Evolutionary conservation across 179 eudicot genomes (phyloP), one percentile per base, ranked within the genome.

Genomic region (Beta corolliflora): DNA sequence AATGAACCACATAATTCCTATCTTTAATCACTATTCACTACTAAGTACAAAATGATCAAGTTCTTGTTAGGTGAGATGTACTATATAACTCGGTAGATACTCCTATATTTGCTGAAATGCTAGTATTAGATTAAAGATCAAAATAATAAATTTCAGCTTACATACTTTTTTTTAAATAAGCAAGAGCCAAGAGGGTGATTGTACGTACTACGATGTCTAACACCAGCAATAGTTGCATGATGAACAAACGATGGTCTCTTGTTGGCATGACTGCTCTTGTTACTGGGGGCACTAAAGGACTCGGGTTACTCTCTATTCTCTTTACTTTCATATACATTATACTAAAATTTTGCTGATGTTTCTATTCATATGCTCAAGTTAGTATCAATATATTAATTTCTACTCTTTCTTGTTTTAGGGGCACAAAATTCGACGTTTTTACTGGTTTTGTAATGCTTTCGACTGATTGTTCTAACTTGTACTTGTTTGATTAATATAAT

Each of bases 251-350:
- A 75, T 83, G 85, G 82, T 79, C 85, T 16, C 85, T 83, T 61
- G 31, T 45, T 41, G 85, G 85, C 36, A 83, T 79, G 82, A 83
- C 82, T 45, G 85, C 85, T 44, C 82, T 83, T 9, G 85, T 83
- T 75, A 79, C 85, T 23, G 85, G 85, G 12, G 83, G 85, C 55
- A 68, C 83, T 73, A 79, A 79, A 79, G 85, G 85, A 61, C 75
- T 83, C 65, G 85, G 85, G 85, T 83, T 21, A n/a, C 11, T 46
- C 29, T 71, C 73, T 70, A 0, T 3, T 70, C 73, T 11, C 73
- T 45, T 25, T 45, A 14, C 72, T 13, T 36, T 68, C 50, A 36
- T 41, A 7, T 45, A 8, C 3, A 18, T 48, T 7, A 1, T 25
- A 60, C 25, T 56, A 21, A 7, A 10, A n/a, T n/a, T 25, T 64